Base-by-base conservation (phyloP, 768 basidiomycete species). In the Hysterangium stoloniferum region DNA sequence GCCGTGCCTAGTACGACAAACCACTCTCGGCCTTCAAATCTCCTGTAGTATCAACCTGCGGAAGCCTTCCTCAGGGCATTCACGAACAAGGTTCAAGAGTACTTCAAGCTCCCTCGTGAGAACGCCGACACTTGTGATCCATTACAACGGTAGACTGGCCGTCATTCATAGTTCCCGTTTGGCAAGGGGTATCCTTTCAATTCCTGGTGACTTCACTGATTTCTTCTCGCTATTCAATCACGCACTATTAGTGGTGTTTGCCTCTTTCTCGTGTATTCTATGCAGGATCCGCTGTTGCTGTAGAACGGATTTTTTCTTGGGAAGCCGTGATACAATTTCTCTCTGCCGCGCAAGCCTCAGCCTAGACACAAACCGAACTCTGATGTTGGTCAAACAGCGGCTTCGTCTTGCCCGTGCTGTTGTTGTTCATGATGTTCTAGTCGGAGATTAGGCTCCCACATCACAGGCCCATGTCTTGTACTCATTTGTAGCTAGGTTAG, bases 101-200 rank as follows among this genome's bases (percentile, higher is more conserved):
- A 49, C 35, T 58, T 54, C 20, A 31, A 35, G 15, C 46, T 48
- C 29, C 52, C 46, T 32, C 33, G 40, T 12, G 55, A 55, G 38
- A 41, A 52, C 28, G 57, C 50, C 28, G 45, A 57, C 1, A 43
- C 22, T 7, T 45, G 48, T 28, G 52, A 61, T 41, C 60, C 60
- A 15, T 24, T 61, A 6, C 4, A 46, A 12, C 60, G 60, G 60
- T 61, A 60, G 59, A 36, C 35, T 24, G 47, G 34, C 11, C 59
- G 55, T 24, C 54, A 50, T 11, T 22, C 44, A 25, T 49, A 61
- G 37, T 61, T 61, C 35, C 25, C 45, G 34, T 1, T 43, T 61
- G 11, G 57, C 60, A 13, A 54, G 44, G 15, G 59, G 58, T 29
- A 45, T 61, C 40, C 52, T 58, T 2, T 48, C 52, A 28, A 61